These are phyloP conservation scores for Colletotrichum plurivorum DNA, from an alignment of 2,329 filamentous ascomycete genomes.

Conservation along the genomic window DNA sequence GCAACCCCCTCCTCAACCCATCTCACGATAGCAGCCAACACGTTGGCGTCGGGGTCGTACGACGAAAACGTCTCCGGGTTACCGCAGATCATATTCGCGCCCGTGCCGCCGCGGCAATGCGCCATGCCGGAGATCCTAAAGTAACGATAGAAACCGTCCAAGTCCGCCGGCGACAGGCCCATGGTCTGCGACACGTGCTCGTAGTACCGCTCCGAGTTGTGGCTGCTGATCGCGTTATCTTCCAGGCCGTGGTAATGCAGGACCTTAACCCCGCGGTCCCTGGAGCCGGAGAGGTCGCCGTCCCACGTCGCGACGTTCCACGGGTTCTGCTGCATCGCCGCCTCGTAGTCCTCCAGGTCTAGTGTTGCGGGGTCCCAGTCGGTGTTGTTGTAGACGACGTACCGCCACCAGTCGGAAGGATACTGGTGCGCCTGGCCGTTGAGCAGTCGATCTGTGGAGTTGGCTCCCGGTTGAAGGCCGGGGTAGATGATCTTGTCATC, in stretches of 20 bases:
- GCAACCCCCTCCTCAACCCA: slow-evolving; percentile 63
- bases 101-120: slow-evolving; percentile 64
- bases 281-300: slow-evolving; percentile 56
- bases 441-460: slow-evolving; percentile 43
- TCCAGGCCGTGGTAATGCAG: slow-evolving; percentile 62
- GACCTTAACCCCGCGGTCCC: slow-evolving; percentile 59
- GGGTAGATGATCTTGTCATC: slow-evolving; percentile 51
- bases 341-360: slow-evolving; percentile 38
- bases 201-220: slow-evolving; percentile 63
- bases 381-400: slow-evolving; percentile 46
- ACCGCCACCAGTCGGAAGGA: slow-evolving; percentile 46
- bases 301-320: slow-evolving; percentile 56
- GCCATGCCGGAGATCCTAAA: slow-evolving; percentile 66
- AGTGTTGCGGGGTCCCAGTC: slow-evolving; percentile 23
- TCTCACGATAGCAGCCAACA: slow-evolving; percentile 62
- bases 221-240: slow-evolving; percentile 59
- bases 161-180: slow-evolving; percentile 44
- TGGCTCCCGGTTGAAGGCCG: slow-evolving; percentile 62
- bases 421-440: slow-evolving; percentile 20
- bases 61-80: slow-evolving; percentile 36
- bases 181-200: slow-evolving; percentile 61
- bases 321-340: slow-evolving; percentile 47
- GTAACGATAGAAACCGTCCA: slow-evolving; percentile 62
- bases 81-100: slow-evolving; percentile 54
- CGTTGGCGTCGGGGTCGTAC: slow-evolving; percentile 56